Evolutionary conservation across 1,284 basidiomycete genomes (phyloP).

Genomic region (Cryptococcus maquisensis): DNA sequence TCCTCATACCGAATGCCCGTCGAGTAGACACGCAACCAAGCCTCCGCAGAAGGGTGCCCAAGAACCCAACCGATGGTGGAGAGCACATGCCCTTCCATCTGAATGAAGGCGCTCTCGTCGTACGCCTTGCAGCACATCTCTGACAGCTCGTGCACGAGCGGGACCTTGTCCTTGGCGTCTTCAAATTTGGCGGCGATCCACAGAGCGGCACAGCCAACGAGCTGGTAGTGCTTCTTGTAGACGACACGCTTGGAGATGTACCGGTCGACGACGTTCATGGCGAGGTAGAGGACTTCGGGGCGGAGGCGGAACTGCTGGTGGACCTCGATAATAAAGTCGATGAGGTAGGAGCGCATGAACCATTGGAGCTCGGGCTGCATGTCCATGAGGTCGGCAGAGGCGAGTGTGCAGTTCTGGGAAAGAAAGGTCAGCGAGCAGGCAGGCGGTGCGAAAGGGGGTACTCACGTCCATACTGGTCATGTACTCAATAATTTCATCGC

Average conservation of each 20-base stretch:
- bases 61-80: constrained; percentile 93
- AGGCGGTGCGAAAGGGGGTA: constrained; percentile 15
- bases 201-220: constrained; percentile 95
- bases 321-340: constrained; percentile 98
- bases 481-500: constrained; percentile 83
- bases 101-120: constrained; percentile 91
- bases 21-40: constrained; percentile 71
- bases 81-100: constrained; percentile 94
- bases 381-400: constrained; percentile 90
- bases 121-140: constrained; percentile 94
- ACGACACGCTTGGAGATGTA: constrained; percentile 98
- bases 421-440: constrained; percentile 1
- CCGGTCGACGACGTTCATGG: constrained; percentile 97
- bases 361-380: constrained; percentile 95
- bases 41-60: constrained; percentile 96
- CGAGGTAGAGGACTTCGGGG: constrained; percentile 96
- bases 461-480: constrained; percentile 98
- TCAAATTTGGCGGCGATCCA: constrained; percentile 99
- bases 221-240: constrained; percentile 98
- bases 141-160: constrained; percentile 86
- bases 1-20: constrained; percentile 63
- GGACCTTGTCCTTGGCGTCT: constrained; percentile 97
- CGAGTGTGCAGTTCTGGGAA: constrained; percentile 74
- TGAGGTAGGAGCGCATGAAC: constrained; percentile 98
- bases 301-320: constrained; percentile 95